Conservation (phyloP, 1,284 basidiomycete species). For the Heterobasidion irregulare region DNA sequence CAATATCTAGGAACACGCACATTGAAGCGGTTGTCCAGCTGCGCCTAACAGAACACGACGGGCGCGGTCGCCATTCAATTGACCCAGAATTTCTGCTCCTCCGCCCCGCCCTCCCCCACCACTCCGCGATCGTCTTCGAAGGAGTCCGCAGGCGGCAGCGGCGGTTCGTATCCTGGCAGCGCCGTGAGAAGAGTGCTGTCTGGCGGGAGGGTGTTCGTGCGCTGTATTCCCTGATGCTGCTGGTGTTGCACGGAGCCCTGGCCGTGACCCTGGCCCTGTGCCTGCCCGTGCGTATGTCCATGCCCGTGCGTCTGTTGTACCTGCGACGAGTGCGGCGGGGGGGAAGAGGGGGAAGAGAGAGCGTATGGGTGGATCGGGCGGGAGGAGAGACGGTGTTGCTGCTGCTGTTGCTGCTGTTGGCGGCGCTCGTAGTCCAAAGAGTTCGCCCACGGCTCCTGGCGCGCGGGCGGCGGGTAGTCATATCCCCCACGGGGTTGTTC, state of each 20-base stretch:
- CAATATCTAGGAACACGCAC: too few species aligned
- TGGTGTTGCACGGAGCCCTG: background rate
- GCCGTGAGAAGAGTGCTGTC: constrained; percentile 45
- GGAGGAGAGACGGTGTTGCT: background rate
- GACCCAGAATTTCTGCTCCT: too few species aligned
- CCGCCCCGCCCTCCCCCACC: too few species aligned
- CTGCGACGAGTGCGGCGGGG: background rate
- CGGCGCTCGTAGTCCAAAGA: background rate
- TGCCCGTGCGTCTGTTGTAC: background rate
- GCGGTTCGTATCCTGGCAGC: constrained; percentile 32
- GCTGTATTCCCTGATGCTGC: background rate
- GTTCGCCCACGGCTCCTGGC: background rate
- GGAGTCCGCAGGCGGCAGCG: background rate
- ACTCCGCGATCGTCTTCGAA: too few species aligned
- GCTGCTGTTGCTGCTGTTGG: background rate
- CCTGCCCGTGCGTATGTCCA: background rate
- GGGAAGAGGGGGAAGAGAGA: background rate
- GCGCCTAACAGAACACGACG: too few species aligned
- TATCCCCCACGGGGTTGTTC: background rate
- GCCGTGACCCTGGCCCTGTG: background rate
- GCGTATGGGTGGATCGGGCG: background rate
- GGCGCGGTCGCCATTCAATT: too few species aligned
- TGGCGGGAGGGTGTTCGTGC: constrained; percentile 29
- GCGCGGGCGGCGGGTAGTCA: background rate
- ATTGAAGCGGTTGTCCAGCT: too few species aligned